phyloP scores from a whole-genome alignment of 2,329 filamentous ascomycete species.

The Onygena corvina region DNA sequence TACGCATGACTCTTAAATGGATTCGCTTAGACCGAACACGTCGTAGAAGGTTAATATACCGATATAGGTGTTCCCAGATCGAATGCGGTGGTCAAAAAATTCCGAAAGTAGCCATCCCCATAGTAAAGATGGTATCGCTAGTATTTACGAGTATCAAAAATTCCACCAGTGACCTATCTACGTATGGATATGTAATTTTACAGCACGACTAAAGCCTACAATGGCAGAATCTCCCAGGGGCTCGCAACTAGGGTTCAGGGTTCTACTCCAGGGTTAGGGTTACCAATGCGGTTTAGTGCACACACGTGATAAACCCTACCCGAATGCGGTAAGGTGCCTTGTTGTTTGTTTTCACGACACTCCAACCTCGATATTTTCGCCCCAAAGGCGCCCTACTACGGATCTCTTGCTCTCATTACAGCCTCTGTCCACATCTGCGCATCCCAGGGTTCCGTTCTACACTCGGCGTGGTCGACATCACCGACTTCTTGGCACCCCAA shows the following conservation, averaged over 20 bases:
- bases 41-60: too few relatives aligned
- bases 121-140: too few relatives aligned
- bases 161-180: too few relatives aligned
- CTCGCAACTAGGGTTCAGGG: slow-evolving; percentile 8
- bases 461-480: not conserved
- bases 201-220: too few relatives aligned
- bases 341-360: slow-evolving; percentile 7
- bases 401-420: not conserved
- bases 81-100: too few relatives aligned
- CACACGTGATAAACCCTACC: not conserved
- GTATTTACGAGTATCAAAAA: too few relatives aligned
- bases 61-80: too few relatives aligned
- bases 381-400: not conserved
- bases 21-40: too few relatives aligned
- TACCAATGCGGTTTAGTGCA: not conserved
- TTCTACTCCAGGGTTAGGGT: slow-evolving; percentile 9
- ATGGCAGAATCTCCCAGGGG: not conserved
- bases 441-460: not conserved
- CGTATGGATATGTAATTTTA: too few relatives aligned
- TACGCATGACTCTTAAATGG: too few relatives aligned
- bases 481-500: not conserved
- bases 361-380: not conserved
- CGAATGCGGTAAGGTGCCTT: not conserved
- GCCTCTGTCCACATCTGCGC: not conserved
- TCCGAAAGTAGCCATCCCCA: too few relatives aligned